phyloP scores from a whole-genome alignment of 1,284 basidiomycete species.

The Ustilago shanxiensis region DNA sequence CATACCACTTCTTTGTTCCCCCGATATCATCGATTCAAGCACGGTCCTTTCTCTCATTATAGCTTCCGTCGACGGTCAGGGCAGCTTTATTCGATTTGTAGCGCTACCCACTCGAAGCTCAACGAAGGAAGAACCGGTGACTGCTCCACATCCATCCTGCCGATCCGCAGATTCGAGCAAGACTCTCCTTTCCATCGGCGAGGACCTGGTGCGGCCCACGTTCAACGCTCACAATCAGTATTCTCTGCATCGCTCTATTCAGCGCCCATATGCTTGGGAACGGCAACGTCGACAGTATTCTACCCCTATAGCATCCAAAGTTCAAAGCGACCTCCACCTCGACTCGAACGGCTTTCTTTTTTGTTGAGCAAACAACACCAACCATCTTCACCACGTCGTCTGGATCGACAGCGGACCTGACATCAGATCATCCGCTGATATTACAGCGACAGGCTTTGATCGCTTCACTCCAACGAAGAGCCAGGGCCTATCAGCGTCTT shows the following conservation, averaged over 20 bases:
- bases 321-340: background rate
- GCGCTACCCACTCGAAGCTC: background rate
- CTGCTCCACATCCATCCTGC: background rate
- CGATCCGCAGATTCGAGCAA: background rate
- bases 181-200: background rate
- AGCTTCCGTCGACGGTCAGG: background rate
- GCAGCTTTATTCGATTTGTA: background rate
- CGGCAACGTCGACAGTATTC: background rate
- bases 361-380: background rate
- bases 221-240: background rate
- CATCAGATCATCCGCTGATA: background rate
- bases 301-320: background rate
- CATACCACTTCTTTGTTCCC: background rate
- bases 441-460: no score
- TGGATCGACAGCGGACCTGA: background rate
- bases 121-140: background rate
- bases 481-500: no score
- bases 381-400: no score
- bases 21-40: conserved; percentile 1
- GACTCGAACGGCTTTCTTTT: background rate
- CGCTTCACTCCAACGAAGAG: no score
- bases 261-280: background rate
- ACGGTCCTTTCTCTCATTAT: background rate
- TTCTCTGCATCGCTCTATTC: conserved; percentile 4
- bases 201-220: background rate